Percentiles rank a stretch among this genome's conserved stretches.
phyloP scores from a whole-genome alignment of 2,329 filamentous ascomycete genomes.

The Sclerotinia spermophila region DNA sequence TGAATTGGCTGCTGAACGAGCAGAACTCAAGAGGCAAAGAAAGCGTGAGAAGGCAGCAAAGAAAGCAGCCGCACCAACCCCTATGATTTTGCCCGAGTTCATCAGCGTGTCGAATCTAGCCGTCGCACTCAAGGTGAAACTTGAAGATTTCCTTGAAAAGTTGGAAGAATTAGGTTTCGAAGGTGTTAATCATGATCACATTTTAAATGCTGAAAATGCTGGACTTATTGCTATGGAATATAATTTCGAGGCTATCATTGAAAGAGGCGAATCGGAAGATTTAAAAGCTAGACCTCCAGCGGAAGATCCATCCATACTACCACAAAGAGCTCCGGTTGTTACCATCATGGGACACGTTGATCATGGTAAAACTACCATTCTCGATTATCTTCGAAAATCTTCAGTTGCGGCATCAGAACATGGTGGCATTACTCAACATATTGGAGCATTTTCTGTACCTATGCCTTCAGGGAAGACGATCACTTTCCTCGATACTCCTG shows the following conservation, averaged over 20 bases:
- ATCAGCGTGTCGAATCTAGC: conserved; percentile 86
- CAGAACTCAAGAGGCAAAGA: conserved; percentile 42
- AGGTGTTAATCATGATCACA: conserved; percentile 73
- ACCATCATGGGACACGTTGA: conserved; percentile 99
- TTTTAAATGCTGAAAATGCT: conserved; percentile 87
- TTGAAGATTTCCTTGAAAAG: conserved; percentile 68
- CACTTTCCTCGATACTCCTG: conserved; percentile 95
- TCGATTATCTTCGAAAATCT: conserved; percentile 90
- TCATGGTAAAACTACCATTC: conserved; percentile 93
- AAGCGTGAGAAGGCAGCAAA: conserved; percentile 42
- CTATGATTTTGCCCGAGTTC: conserved; percentile 81
- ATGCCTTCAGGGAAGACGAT: conserved; percentile 85
- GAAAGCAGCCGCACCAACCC: conserved; percentile 46
- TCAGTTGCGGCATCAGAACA: conserved; percentile 89
- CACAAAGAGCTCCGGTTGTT: conserved; percentile 81
- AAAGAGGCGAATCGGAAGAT: conserved; percentile 63
- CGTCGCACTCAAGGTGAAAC: conserved; percentile 65
- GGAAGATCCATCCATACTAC: conserved; percentile 65
- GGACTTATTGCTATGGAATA: conserved; percentile 89
- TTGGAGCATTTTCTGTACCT: conserved; percentile 90
- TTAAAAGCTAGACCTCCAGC: conserved; percentile 65
- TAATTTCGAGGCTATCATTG: conserved; percentile 80
- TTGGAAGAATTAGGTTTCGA: conserved; percentile 87
- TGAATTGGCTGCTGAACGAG: conserved; percentile 37
- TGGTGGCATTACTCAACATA: conserved; percentile 97